phyloP scores from a whole-genome alignment of 257 asterid genomes.

The Solanum commersonii region DNA sequence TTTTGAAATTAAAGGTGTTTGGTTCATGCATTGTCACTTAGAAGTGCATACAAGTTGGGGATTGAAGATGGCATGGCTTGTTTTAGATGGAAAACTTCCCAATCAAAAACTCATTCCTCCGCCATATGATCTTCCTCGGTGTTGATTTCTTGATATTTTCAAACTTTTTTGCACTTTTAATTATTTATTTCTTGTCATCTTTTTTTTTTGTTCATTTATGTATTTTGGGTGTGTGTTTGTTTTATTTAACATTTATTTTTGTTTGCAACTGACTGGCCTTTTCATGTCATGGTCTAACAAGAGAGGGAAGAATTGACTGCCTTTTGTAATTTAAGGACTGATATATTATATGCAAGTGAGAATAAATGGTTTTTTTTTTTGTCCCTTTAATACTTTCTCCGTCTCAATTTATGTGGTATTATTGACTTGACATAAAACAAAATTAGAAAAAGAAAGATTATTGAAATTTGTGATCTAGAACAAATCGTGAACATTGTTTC shows the following conservation, averaged over 20 bases:
- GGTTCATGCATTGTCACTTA: constrained; percentile 25
- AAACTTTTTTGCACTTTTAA: not conserved
- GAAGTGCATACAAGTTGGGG: constrained; percentile 30
- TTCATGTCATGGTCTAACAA: not conserved
- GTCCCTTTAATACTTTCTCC: too few relatives aligned
- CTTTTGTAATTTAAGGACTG: not conserved
- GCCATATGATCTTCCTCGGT: constrained; percentile 21
- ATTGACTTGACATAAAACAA: not conserved
- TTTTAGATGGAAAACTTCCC: constrained; percentile 22
- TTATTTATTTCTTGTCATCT: not conserved
- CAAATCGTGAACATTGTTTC: not conserved
- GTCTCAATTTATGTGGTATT: not conserved
- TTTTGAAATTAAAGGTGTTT: constrained; percentile 6
- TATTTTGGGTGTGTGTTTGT: not conserved
- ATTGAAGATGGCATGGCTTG: constrained; percentile 24
- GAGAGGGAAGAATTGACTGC: not conserved
- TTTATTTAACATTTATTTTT: not conserved
- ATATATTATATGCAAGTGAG: not conserved
- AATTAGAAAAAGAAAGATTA: too few relatives aligned
- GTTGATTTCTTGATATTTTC: not conserved
- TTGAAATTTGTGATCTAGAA: too few relatives aligned
- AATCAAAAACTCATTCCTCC: constrained; percentile 22
- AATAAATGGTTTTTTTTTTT: not conserved
- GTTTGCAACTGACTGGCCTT: not conserved
- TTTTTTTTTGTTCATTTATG: not conserved